Evolutionary conservation across 2,329 filamentous ascomycete species (phyloP).

Genomic region (Paracamarosporium sp.): DNA sequence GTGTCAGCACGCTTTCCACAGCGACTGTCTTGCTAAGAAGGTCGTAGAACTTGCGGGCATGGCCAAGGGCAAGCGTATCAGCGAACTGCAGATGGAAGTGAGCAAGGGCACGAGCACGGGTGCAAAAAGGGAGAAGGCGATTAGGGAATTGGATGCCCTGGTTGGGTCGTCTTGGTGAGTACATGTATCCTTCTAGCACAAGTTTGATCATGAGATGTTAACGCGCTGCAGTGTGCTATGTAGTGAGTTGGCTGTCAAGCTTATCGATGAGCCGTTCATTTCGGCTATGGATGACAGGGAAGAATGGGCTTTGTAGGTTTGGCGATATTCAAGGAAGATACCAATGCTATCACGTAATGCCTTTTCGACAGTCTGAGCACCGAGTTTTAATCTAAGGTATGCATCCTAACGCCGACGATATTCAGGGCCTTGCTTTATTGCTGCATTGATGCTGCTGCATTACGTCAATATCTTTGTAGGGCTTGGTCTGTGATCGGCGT

Average conservation of each 20-base stretch:
- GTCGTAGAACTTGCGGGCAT: conserved; percentile 83
- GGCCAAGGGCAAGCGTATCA: conserved; percentile 78
- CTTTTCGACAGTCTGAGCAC: background rate
- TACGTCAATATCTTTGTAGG: too few relatives aligned
- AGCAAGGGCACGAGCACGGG: conserved; percentile 76
- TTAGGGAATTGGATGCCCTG: conserved; percentile 88
- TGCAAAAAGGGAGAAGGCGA: conserved; percentile 77
- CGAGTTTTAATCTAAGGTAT: background rate
- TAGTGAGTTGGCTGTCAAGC: conserved; percentile 92
- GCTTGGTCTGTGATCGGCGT: too few relatives aligned
- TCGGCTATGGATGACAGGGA: conserved; percentile 72
- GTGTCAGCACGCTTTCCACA: conserved; percentile 97
- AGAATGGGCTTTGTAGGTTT: conserved; percentile 72
- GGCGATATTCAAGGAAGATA: background rate
- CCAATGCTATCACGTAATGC: background rate
- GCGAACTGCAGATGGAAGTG: conserved; percentile 84
- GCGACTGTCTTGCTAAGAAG: conserved; percentile 86
- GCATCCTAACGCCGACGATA: too few relatives aligned
- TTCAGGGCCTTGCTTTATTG: too few relatives aligned
- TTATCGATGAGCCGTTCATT: conserved; percentile 93
- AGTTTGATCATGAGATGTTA: conserved; percentile 19
- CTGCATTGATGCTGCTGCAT: too few relatives aligned
- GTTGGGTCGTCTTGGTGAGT: conserved; percentile 87
- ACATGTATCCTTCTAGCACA: background rate
- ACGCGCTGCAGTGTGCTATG: conserved; percentile 75